Percentiles rank a stretch among this genome's conserved stretches.
These are phyloP conservation scores for Jamesozyma spencerorum DNA, from an alignment of 805 yeast genomes.

Conservation along the genomic window DNA sequence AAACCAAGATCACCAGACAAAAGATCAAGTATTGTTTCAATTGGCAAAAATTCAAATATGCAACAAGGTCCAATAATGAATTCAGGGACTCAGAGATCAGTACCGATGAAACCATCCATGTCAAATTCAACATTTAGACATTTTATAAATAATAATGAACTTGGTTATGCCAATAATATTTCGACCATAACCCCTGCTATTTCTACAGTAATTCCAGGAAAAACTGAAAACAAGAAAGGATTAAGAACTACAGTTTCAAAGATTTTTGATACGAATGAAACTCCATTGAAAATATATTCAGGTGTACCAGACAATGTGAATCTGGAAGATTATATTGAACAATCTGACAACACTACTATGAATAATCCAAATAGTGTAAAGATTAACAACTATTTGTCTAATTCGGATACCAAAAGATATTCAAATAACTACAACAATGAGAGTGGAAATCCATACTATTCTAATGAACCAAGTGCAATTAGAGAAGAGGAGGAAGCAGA, in stretches of 20 bases:
- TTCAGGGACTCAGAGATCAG: background rate
- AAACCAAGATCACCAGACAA: slow-evolving; percentile 23
- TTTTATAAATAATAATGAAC: slow-evolving; percentile 5
- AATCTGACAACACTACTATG: slow-evolving; percentile 23
- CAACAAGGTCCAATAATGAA: background rate
- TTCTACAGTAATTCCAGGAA: background rate
- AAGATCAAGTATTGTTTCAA: slow-evolving; percentile 16
- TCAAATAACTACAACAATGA: background rate
- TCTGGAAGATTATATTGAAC: slow-evolving; percentile 36
- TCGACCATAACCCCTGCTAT: no score
- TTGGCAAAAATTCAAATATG: slow-evolving; percentile 7
- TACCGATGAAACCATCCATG: slow-evolving; percentile 10
- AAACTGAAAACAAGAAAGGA: slow-evolving; percentile 25
- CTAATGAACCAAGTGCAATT: slow-evolving; percentile 11
- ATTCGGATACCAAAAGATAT: slow-evolving; percentile 4
- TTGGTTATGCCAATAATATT: no score
- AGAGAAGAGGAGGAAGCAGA: slow-evolving; percentile 14
- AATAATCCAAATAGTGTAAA: slow-evolving; percentile 6
- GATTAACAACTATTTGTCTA: slow-evolving; percentile 5
- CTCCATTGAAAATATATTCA: slow-evolving; percentile 63
- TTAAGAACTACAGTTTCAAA: slow-evolving; percentile 63
- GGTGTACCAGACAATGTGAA: slow-evolving; percentile 56
- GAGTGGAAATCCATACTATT: background rate
- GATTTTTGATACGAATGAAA: slow-evolving; percentile 62
- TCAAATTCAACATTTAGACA: slow-evolving; percentile 13